Evolutionary conservation across 2,329 filamentous ascomycete species (phyloP).

Genomic region (Onygenales sp.): DNA sequence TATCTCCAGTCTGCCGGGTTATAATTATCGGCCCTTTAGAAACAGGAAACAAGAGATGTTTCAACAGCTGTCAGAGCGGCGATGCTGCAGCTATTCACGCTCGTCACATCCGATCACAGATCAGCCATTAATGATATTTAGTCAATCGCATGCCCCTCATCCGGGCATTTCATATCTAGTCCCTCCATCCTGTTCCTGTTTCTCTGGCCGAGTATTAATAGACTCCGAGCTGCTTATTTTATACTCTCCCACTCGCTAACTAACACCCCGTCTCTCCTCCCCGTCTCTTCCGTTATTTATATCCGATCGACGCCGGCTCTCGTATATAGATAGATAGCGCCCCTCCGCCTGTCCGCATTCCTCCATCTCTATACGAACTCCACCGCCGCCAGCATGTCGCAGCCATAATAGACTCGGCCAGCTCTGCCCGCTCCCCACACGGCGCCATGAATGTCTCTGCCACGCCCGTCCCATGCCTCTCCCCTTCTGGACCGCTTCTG

Average conservation of each 20-base stretch:
- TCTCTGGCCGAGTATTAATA: not conserved
- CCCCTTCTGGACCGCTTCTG: not conserved
- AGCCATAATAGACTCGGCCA: slow-evolving; percentile 4
- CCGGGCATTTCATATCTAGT: not conserved
- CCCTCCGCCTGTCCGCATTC: not conserved
- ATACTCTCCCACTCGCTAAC: too few species aligned
- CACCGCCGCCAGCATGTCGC: not conserved
- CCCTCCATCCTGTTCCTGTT: not conserved
- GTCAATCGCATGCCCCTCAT: too few species aligned
- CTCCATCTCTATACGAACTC: not conserved
- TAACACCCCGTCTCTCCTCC: not conserved
- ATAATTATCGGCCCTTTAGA: not conserved
- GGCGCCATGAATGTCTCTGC: not conserved
- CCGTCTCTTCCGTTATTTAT: not conserved
- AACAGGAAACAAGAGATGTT: not conserved
- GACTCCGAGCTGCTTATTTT: too few species aligned
- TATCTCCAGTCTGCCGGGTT: too few species aligned
- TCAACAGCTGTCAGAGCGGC: not conserved
- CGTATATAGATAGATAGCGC: not conserved
- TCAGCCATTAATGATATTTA: too few species aligned
- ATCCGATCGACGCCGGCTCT: not conserved
- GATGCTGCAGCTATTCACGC: not conserved
- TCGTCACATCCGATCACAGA: slow-evolving; percentile 1
- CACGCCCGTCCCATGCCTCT: not conserved
- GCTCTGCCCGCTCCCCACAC: slow-evolving; percentile 8